Evolutionary conservation across 352 stramenopile species (phyloP).

Genomic region (Globisporangium abappressorium): DNA sequence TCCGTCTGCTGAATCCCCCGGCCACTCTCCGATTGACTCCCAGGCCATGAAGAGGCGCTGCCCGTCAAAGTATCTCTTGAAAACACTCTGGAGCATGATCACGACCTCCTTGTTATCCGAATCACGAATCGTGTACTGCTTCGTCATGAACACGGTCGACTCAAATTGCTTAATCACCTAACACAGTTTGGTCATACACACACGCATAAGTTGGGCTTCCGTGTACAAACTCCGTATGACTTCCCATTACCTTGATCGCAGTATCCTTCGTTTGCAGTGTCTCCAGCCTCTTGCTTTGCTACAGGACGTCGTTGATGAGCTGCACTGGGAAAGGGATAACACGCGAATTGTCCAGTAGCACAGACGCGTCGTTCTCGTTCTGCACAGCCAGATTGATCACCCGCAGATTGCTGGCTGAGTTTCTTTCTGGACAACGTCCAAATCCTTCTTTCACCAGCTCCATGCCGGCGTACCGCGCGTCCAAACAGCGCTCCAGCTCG

Average conservation of each 20-base stretch:
- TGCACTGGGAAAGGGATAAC: conserved; percentile 1
- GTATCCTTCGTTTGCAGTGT: not conserved
- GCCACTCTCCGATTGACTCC: conserved; percentile 13
- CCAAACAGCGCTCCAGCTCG: conserved; percentile 2
- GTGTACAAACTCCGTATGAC: no score
- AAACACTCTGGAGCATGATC: not conserved
- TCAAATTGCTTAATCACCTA: not conserved
- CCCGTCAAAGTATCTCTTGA: not conserved
- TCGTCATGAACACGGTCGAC: conserved; percentile 7
- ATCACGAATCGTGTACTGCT: conserved; percentile 1
- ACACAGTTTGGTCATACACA: not conserved
- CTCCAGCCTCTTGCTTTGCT: not conserved
- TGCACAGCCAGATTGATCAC: not conserved
- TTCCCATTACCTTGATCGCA: not conserved
- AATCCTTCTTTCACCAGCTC: not conserved
- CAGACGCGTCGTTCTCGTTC: not conserved
- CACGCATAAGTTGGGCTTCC: no score
- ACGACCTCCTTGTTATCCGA: not conserved
- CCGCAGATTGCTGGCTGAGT: not conserved
- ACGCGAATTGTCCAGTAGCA: conserved; percentile 3
- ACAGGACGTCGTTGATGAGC: conserved; percentile 2
- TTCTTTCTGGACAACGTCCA: not conserved
- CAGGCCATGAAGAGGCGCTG: conserved; percentile 5
- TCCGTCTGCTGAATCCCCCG: not conserved
- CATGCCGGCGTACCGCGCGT: not conserved